Base-by-base conservation (phyloP, 768 basidiomycete genomes). In the Krasilnikovozyma curviuscula region DNA sequence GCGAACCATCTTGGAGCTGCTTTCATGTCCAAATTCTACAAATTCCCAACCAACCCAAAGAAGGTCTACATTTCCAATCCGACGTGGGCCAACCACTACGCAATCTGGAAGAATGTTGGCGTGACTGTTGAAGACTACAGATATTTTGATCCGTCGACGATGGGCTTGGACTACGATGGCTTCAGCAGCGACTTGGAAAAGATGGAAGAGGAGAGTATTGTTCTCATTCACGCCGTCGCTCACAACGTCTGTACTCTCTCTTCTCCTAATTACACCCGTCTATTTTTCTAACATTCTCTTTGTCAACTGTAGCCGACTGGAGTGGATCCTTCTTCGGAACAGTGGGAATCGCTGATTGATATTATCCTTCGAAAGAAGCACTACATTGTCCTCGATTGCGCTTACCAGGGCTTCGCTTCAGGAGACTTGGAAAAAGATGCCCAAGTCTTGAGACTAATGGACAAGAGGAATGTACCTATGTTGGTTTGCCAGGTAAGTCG, bases 71-170 rank as follows among this genome's bases (percentile, higher is more conserved):
- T 98, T 57, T 88, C 88, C 60, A 76, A 85, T 57, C 91, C 91
- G 23, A 91, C 91, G 7, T 98, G 91, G 91, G 84, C 75, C 43
- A 88, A 81, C 67, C 93, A 98, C 65, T 74, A 79, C 55, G 79
- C 84, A 18, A 82, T 97, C 59, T 81, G 89, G 68, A 78, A 73
- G 58, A 88, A 88, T 59, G 83, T 86, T 14, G 86, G 82, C 32
- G 78, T 98, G 53, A 71, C 79, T 49, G 84, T 86, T 37, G 68
- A 81, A 51, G 73, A 79, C 27, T 95, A 97, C 66, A 73, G 82
- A n/a, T 98, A 98, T 69, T 95, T 85, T 63, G 79, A 91, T 67
- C 75, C 83, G 32, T 73, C 75, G 65, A 93, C 85, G 14, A 81
- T 89, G 57, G 83, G 79, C 12, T 72, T 97, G 33, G 83, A 89